Conservation (phyloP, 345 rosid genomes). For the Draba incana region DNA sequence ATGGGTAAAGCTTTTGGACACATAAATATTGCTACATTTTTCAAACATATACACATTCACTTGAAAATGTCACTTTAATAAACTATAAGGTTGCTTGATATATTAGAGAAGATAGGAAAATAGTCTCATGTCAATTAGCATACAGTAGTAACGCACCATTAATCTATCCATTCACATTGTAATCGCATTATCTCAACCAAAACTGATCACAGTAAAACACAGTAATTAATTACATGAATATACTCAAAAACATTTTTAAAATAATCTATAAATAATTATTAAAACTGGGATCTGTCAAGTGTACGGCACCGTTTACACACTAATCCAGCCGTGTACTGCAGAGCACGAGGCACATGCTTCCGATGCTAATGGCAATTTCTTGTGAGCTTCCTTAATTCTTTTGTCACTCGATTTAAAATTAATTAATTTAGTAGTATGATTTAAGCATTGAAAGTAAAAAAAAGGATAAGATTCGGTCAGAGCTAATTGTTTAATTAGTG, state of each 20-base stretch:
- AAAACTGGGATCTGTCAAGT: constrained; percentile 32
- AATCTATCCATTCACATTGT: not conserved
- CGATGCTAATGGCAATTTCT: constrained; percentile 41
- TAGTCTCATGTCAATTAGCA: too few species aligned
- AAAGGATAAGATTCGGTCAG: constrained; percentile 21
- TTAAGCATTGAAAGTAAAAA: constrained; percentile 13
- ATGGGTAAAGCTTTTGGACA: too few species aligned
- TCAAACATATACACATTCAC: too few species aligned
- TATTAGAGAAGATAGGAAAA: too few species aligned
- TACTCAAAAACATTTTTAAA: not conserved
- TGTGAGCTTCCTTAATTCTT: constrained; percentile 49
- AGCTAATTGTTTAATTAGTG: constrained; percentile 27
- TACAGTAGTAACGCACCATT: too few species aligned
- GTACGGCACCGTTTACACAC: constrained; percentile 51
- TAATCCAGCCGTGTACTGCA: constrained; percentile 34
- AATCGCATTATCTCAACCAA: not conserved
- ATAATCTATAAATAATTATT: not conserved
- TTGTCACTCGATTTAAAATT: constrained; percentile 12
- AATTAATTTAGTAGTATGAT: not conserved
- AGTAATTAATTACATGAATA: not conserved
- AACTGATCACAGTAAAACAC: not conserved
- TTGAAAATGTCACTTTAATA: too few species aligned
- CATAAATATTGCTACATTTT: too few species aligned
- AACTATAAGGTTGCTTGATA: too few species aligned
- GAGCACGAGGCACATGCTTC: constrained; percentile 49